Percentiles rank a stretch among this genome's conserved stretches.
phyloP scores from a whole-genome alignment of 306 rosid genomes.

The Geum urbanum region DNA sequence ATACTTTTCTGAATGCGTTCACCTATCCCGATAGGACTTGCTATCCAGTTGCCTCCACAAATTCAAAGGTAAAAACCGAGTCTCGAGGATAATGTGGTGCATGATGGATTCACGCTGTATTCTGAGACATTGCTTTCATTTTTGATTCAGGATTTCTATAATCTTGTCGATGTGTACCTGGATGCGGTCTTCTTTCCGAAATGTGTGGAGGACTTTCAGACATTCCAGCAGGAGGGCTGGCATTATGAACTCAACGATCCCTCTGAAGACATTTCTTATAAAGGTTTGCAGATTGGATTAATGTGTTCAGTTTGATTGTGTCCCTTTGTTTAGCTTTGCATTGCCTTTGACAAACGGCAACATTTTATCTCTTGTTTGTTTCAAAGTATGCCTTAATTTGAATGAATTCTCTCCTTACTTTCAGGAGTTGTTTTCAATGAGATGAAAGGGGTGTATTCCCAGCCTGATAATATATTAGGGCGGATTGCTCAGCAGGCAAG shows the following conservation, averaged over 20 bases:
- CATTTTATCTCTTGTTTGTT: not conserved
- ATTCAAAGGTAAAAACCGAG: slow-evolving; percentile 52
- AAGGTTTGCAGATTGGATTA: slow-evolving; percentile 43
- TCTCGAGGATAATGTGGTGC: slow-evolving; percentile 1
- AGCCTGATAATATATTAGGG: slow-evolving; percentile 87
- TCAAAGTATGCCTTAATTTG: not conserved
- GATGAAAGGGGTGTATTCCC: slow-evolving; percentile 99
- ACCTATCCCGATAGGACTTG: slow-evolving; percentile 98
- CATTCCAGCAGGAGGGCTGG: slow-evolving; percentile 99
- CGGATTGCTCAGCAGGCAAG: slow-evolving; percentile 89
- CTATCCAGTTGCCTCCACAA: slow-evolving; percentile 95
- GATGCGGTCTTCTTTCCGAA: slow-evolving; percentile 97
- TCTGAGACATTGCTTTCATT: slow-evolving; percentile 15
- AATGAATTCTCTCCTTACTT: slow-evolving; percentile 23
- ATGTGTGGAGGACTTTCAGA: slow-evolving; percentile 74
- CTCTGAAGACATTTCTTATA: slow-evolving; percentile 77
- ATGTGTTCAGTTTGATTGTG: not conserved
- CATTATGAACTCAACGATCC: slow-evolving; percentile 95
- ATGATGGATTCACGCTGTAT: not conserved
- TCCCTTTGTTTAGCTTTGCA: slow-evolving; percentile 4
- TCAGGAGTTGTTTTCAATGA: slow-evolving; percentile 96
- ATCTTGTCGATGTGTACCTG: slow-evolving; percentile 89
- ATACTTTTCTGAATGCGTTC: slow-evolving; percentile 91
- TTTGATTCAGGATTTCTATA: slow-evolving; percentile 77
- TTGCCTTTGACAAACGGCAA: not conserved